Evolutionary conservation across 805 yeast genomes (phyloP), one percentile per base, ranked within the genome.

Genomic region (Wickerhamiella occidentalis): DNA sequence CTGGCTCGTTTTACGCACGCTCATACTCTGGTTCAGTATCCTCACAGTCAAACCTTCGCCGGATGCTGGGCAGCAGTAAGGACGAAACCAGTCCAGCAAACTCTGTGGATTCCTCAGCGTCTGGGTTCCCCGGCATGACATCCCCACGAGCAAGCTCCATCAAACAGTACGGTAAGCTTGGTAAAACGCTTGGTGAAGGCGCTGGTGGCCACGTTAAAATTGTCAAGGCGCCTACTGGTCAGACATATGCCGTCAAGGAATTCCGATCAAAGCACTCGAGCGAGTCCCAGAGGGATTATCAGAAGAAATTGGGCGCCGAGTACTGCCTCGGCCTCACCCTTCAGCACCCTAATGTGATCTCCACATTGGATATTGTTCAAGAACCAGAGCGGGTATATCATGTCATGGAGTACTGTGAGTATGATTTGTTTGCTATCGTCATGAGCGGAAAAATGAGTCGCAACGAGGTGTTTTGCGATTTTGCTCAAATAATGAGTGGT

Each of bases 401-500:
- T 66, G 88, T 88, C 43, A 83, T 88, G 94, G 96, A 88, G 61
- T 88, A 85, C 64, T 87, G 95, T 64, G 95, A 88, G 56, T 87
- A 76, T 62, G 96, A 88, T 63, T 70, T 88, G 56, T 88, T 88
- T 66, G 96, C 96, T 9, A 84, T 88, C 51, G 96, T 88, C 28
- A 87, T 88, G 95, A 80, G 88, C 47, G 85, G 86, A 57, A 82
- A 84, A 59, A 88, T 88, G 96, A 66, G 80, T 1, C 67, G 73
- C 45, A 78, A 73, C 41, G 96, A 88, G 64, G 75, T 85, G 33
- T 79, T 80, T 63, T 88, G 96, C 65, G 88, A 95, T 65, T 85
- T 88, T 64, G 84, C 85, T 60, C 95, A 85, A 67, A 77, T 88
- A 29, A 66, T 87, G 59, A 77, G 77, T 40, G 96, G 95, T 48